A percentile compares a stretch with the other conserved stretches of the same genome.
Evolutionary conservation across 2,329 filamentous ascomycete species (phyloP).

Genomic region (Grosmannia huntii): DNA sequence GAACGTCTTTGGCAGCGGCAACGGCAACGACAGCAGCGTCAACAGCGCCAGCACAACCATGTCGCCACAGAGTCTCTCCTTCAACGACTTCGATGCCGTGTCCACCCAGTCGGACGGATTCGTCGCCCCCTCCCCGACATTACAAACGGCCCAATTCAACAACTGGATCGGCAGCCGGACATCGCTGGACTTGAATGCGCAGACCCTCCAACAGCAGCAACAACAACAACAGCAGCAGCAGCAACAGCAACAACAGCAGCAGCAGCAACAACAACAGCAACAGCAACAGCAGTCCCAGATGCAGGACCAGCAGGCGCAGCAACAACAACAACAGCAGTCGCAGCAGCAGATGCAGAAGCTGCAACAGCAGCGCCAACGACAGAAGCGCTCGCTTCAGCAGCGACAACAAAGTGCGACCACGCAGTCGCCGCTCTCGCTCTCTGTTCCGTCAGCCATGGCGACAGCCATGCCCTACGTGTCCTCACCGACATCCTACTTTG

Average conservation of each 20-base stretch:
- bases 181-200: conserved; percentile 24
- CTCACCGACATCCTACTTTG: conserved; percentile 19
- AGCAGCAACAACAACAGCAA: neutral
- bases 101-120: conserved; percentile 13
- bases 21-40: conserved; percentile 19
- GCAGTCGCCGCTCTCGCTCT: neutral
- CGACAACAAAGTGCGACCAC: neutral
- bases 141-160: conserved; percentile 16
- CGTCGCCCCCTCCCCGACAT: conserved; percentile 16
- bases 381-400: neutral
- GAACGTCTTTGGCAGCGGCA: conserved; percentile 26
- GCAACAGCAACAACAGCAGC: conserved; percentile 1
- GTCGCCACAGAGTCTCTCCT: conserved; percentile 40
- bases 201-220: conserved; percentile 26
- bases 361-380: neutral
- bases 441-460: conserved; percentile 2
- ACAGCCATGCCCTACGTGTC: conserved; percentile 5
- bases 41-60: conserved; percentile 29
- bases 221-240: neutral
- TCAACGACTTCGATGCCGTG: conserved; percentile 28
- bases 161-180: conserved; percentile 22
- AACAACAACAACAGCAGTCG: neutral
- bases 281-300: neutral
- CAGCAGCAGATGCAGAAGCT: neutral
- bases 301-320: neutral